Evolutionary conservation across 2,329 filamentous ascomycete genomes (phyloP).

Genomic region (Hypomyces perniciosus): DNA sequence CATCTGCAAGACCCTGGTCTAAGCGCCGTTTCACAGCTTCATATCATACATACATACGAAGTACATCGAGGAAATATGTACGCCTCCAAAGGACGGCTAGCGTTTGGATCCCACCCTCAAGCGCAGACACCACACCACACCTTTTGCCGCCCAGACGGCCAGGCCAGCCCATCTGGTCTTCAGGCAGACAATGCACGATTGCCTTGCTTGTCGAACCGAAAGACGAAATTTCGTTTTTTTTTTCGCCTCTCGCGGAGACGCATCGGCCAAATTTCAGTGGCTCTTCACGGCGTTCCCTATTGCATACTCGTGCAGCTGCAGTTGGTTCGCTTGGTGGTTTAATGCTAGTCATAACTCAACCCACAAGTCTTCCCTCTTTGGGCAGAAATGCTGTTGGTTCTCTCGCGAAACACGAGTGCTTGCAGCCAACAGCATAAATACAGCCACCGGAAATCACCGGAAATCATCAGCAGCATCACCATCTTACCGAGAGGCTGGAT

Average conservation of each 20-base stretch:
- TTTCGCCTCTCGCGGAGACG: not conserved
- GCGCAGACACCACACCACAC: too few species aligned
- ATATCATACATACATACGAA: too few species aligned
- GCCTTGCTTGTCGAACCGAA: not conserved
- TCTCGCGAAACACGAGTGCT: not conserved
- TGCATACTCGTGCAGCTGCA: not conserved
- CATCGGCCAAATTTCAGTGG: not conserved
- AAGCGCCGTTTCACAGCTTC: too few species aligned
- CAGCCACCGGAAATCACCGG: not conserved
- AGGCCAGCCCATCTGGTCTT: too few species aligned
- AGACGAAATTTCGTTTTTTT: not conserved
- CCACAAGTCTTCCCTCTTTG: not conserved
- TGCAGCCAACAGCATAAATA: not conserved
- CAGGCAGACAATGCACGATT: not conserved
- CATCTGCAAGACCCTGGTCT: not conserved
- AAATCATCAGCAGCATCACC: not conserved
- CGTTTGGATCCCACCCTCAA: too few species aligned
- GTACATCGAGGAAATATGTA: too few species aligned
- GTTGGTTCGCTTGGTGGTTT: not conserved
- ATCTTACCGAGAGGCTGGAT: not conserved
- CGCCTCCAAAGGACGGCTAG: too few species aligned
- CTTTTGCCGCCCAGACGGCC: too few species aligned
- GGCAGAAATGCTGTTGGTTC: constrained; percentile 6
- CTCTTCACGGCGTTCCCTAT: constrained; percentile 1
- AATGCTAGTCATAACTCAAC: not conserved